phyloP scores from a whole-genome alignment of 202 grass and related monocot genomes.

The Zoysia matrella region DNA sequence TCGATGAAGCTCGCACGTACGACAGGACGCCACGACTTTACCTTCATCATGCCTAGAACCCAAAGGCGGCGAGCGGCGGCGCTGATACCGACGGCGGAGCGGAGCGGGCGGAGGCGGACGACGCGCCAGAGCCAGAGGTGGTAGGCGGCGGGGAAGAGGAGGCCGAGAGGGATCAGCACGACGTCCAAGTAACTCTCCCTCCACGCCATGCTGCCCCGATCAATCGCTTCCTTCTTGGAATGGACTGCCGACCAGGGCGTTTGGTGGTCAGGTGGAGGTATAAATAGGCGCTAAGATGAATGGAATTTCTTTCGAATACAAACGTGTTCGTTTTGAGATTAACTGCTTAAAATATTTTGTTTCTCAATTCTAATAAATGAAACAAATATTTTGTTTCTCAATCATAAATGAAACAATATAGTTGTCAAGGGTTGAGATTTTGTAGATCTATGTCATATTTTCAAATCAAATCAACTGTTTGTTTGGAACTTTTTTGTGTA shows the following conservation, averaged over 20 bases:
- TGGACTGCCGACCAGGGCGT: neutral
- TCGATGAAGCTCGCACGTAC: too few relatives aligned
- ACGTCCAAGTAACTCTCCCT: constrained; percentile 63
- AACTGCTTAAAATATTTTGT: too few relatives aligned
- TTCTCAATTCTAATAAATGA: too few relatives aligned
- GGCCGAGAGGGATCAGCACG: constrained; percentile 58
- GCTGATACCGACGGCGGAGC: constrained; percentile 61
- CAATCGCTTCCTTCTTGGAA: neutral
- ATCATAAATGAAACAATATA: too few relatives aligned
- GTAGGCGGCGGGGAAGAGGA: constrained; percentile 57
- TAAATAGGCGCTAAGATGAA: neutral
- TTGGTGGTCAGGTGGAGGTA: neutral
- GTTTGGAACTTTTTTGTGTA: too few relatives aligned
- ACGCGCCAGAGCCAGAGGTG: constrained; percentile 65
- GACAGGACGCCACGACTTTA: neutral
- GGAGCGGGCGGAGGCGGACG: constrained; percentile 51
- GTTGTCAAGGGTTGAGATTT: too few relatives aligned
- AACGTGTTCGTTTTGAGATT: too few relatives aligned
- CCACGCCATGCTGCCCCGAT: constrained; percentile 57
- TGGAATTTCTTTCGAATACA: too few relatives aligned
- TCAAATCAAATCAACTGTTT: too few relatives aligned
- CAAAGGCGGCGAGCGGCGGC: constrained; percentile 59
- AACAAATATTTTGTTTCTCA: too few relatives aligned
- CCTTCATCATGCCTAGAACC: constrained; percentile 62
- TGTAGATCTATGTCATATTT: too few relatives aligned